Percentiles rank a stretch among this genome's conserved stretches.
Evolutionary conservation across 192 early-diverging fungal genomes (phyloP).

Genomic region (Linnemannia zychae): DNA sequence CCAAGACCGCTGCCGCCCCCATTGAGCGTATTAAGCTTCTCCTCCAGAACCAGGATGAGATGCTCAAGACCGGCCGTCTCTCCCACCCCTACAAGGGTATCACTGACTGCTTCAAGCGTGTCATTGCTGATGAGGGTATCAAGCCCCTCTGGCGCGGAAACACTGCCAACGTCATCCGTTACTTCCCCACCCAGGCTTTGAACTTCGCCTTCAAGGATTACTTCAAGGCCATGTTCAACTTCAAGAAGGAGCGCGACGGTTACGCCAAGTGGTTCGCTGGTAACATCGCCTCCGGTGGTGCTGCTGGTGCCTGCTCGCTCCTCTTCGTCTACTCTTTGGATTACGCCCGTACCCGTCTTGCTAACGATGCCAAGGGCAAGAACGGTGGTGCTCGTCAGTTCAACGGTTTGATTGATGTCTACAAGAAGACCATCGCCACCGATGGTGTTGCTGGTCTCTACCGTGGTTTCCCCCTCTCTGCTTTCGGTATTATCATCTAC

Average conservation of each 20-base stretch:
- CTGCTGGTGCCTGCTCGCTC: slow-evolving; percentile 79
- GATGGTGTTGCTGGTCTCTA: slow-evolving; percentile 97
- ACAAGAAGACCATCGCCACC: slow-evolving; percentile 84
- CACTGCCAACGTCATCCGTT: slow-evolving; percentile 97
- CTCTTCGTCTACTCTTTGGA: slow-evolving; percentile 97
- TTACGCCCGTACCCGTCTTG: slow-evolving; percentile 99
- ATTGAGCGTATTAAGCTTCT: slow-evolving; percentile 99
- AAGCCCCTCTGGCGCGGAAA: slow-evolving; percentile 92
- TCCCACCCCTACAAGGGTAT: slow-evolving; percentile 93
- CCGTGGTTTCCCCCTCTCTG: slow-evolving; percentile 76
- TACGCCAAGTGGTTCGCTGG: slow-evolving; percentile 92
- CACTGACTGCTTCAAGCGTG: slow-evolving; percentile 91
- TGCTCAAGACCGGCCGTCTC: slow-evolving; percentile 87
- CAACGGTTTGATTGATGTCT: slow-evolving; percentile 92
- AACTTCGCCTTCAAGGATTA: slow-evolving; percentile 99
- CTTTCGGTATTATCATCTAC: slow-evolving; percentile 57
- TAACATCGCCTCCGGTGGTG: slow-evolving; percentile 98
- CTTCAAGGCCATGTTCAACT: slow-evolving; percentile 97
- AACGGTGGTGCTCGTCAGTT: slow-evolving; percentile 93
- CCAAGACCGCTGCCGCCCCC: slow-evolving; percentile 98
- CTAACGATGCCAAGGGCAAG: slow-evolving; percentile 87
- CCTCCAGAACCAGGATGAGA: slow-evolving; percentile 94
- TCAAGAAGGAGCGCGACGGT: slow-evolving; percentile 81
- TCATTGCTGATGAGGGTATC: slow-evolving; percentile 89
- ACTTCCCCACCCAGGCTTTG: slow-evolving; percentile 99